These are phyloP conservation scores for Sugiyamaella valdiviana DNA, from an alignment of 805 yeast genomes.

Conservation along the genomic window DNA sequence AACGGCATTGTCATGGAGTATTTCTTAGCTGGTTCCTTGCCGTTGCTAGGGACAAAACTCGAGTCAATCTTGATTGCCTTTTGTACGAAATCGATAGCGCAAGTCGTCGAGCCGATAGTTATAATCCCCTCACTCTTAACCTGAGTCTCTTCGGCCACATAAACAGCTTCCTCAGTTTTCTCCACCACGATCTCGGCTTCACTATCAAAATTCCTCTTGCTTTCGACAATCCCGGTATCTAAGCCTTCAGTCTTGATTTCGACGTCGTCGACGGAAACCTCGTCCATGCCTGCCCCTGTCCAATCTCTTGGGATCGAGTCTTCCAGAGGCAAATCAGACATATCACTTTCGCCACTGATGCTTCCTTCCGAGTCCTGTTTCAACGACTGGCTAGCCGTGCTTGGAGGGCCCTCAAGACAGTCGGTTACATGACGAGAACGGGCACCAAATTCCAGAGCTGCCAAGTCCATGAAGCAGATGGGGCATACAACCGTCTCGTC, in stretches of 20 bases:
- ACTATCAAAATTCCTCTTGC: neutral
- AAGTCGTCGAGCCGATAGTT: no score
- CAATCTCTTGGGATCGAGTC: neutral
- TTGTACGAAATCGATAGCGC: neutral
- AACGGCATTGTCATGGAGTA: constrained; percentile 20
- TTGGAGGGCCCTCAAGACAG: constrained; percentile 18
- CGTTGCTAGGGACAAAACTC: neutral
- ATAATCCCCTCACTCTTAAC: neutral
- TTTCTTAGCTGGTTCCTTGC: neutral
- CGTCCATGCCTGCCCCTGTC: constrained; percentile 4
- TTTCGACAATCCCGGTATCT: neutral
- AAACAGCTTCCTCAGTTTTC: neutral
- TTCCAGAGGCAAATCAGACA: neutral
- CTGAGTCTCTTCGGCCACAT: neutral
- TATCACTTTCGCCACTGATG: neutral
- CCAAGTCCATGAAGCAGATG: constrained; percentile 17
- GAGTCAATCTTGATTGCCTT: neutral
- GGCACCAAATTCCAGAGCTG: constrained; percentile 12
- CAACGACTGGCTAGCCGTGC: no score
- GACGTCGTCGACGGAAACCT: neutral
- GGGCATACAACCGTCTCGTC: constrained; percentile 13
- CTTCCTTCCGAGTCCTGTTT: no score
- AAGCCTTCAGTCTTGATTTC: no score
- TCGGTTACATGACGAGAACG: constrained; percentile 29
- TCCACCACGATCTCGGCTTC: no score